phyloP scores from a whole-genome alignment of 805 yeast genomes.

The Hanseniaspora singularis region DNA sequence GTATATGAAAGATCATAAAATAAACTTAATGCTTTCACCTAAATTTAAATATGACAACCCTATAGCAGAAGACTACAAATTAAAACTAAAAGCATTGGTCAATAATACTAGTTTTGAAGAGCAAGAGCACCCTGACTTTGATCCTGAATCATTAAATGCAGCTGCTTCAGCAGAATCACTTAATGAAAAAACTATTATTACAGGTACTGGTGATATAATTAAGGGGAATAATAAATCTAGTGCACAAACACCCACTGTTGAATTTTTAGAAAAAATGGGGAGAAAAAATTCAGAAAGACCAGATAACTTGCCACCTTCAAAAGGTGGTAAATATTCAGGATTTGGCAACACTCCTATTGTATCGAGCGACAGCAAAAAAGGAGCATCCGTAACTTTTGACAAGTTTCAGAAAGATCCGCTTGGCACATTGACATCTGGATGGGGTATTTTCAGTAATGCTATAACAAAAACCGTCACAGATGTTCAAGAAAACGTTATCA shows the following conservation, averaged over 20 bases:
- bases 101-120: constrained; percentile 62
- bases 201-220: constrained; percentile 13
- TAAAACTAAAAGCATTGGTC: constrained; percentile 57
- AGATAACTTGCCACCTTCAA: constrained; percentile 72
- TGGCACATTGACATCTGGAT: constrained; percentile 83
- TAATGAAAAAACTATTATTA: constrained; percentile 12
- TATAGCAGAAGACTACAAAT: constrained; percentile 90
- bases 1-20: constrained; percentile 61
- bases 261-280: constrained; percentile 72
- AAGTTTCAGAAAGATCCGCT: constrained; percentile 72
- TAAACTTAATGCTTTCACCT: constrained; percentile 52
- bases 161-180: constrained; percentile 13
- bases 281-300: constrained; percentile 60
- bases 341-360: constrained; percentile 66
- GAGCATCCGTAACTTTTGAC: constrained; percentile 44
- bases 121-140: constrained; percentile 43
- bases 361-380: constrained; percentile 17
- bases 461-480: constrained; percentile 74
- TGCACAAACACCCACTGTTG: constrained; percentile 45
- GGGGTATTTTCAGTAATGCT: constrained; percentile 84
- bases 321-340: constrained; percentile 87
- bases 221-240: constrained; percentile 31
- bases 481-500: constrained; percentile 77
- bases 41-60: constrained; percentile 72
- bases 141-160: constrained; percentile 21